A percentile compares a stretch with the other conserved stretches of the same genome.
Evolutionary conservation across 2,329 filamentous ascomycete genomes (phyloP).

Genomic region (Alternaria gansuensis): DNA sequence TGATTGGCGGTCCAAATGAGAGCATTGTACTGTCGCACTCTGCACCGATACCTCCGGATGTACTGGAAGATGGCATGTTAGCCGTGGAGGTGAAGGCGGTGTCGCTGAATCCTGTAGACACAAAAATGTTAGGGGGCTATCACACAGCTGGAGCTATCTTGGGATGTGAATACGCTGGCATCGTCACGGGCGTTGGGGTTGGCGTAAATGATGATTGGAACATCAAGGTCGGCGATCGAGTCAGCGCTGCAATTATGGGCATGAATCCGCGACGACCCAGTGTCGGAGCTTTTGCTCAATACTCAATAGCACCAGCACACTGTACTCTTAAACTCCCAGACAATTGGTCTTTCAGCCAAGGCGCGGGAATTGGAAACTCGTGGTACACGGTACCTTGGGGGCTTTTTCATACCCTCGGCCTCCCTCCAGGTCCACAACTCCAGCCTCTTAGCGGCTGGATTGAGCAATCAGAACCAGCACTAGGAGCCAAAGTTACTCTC

Average conservation of each 20-base stretch:
- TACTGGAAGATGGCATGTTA: conserved; percentile 13
- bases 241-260: conserved; percentile 21
- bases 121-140: conserved; percentile 31
- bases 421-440: conserved; percentile 15
- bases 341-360: conserved; percentile 8
- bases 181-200: conserved; percentile 12
- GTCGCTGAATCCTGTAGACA: conserved; percentile 36
- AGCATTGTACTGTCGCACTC: conserved; percentile 12
- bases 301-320: conserved; percentile 11
- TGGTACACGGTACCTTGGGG: conserved; percentile 11
- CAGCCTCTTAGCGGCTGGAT: conserved; percentile 19
- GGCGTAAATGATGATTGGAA: conserved; percentile 9
- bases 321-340: conserved; percentile 21
- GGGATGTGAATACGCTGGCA: conserved; percentile 20
- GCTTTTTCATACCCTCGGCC: conserved; percentile 15
- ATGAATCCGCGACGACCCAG: conserved; percentile 22
- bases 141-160: conserved; percentile 14
- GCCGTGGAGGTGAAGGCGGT: conserved; percentile 22
- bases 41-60: conserved; percentile 10
- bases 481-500: conserved; percentile 20
- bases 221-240: conserved; percentile 24
- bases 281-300: conserved; percentile 24
- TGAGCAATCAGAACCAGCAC: background rate
- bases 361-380: conserved; percentile 19
- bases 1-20: conserved; percentile 12